Evolutionary conservation across 805 yeast genomes (phyloP).

Genomic region (Kodamaea sagamina): DNA sequence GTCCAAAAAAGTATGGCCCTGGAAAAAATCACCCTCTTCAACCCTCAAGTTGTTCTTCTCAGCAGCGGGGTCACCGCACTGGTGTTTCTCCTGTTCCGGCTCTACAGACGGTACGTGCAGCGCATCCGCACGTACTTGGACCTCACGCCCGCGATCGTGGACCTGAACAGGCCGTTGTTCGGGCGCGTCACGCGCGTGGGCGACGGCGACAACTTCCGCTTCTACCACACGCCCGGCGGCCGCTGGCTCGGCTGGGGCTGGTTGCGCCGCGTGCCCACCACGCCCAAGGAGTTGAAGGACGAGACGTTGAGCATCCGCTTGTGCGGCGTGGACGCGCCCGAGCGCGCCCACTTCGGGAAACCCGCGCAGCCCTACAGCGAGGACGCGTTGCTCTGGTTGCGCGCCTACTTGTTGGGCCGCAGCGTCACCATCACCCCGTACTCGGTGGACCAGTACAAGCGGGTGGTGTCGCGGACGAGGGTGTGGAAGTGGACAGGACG

Average conservation of each 20-base stretch:
- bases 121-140: slow-evolving; percentile 40
- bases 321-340: slow-evolving; percentile 97
- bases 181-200: slow-evolving; percentile 91
- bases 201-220: slow-evolving; percentile 92
- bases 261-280: slow-evolving; percentile 66
- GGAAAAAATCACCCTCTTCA: slow-evolving; percentile 24
- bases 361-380: slow-evolving; percentile 87
- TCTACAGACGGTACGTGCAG: slow-evolving; percentile 36
- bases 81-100: slow-evolving; percentile 28
- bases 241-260: slow-evolving; percentile 89
- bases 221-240: slow-evolving; percentile 95
- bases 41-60: slow-evolving; percentile 42
- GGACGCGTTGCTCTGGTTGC: slow-evolving; percentile 82
- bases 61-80: slow-evolving; percentile 37
- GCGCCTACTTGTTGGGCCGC: slow-evolving; percentile 62
- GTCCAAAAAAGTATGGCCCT: not conserved
- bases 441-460: slow-evolving; percentile 81
- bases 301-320: slow-evolving; percentile 79
- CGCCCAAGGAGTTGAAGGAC: slow-evolving; percentile 49
- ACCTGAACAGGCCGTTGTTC: slow-evolving; percentile 28
- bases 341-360: slow-evolving; percentile 89
- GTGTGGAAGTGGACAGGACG: slow-evolving; percentile 58
- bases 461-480: slow-evolving; percentile 82
- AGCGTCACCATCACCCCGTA: slow-evolving; percentile 76
- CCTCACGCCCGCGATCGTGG: slow-evolving; percentile 37